phyloP scores from a whole-genome alignment of 2,329 filamentous ascomycete genomes.

The Cladophialophora chaetospira region DNA sequence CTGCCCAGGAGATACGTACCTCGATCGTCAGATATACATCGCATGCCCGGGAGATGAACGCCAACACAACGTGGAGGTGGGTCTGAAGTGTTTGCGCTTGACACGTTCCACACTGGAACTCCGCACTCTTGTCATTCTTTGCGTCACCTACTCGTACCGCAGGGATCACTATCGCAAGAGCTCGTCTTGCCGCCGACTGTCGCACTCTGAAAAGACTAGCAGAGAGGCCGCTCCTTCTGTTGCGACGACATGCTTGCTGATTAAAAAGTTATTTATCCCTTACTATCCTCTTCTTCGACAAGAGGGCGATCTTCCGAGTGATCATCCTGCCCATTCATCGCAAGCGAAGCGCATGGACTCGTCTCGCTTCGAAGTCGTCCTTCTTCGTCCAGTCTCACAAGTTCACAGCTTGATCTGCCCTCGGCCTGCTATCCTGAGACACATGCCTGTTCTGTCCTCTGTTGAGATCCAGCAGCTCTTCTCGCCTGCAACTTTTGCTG shows the following conservation, averaged over 20 bases:
- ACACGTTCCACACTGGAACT: too few relatives aligned
- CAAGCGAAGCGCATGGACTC: neutral
- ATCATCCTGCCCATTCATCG: neutral
- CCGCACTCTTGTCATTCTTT: neutral
- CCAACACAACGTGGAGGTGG: constrained; percentile 8
- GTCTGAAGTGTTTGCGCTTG: neutral
- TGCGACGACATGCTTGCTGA: neutral
- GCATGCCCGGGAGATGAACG: neutral
- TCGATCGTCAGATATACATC: neutral
- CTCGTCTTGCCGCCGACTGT: neutral
- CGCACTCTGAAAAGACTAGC: neutral
- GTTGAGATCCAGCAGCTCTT: too few relatives aligned
- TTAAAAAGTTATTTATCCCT: neutral
- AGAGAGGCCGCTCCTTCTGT: neutral
- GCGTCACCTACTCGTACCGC: neutral
- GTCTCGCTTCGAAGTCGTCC: neutral
- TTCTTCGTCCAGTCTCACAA: neutral
- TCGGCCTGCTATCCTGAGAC: too few relatives aligned
- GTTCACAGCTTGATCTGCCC: neutral
- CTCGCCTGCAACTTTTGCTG: too few relatives aligned
- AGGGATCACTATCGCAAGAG: neutral
- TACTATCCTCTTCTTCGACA: neutral
- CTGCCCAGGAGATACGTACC: neutral
- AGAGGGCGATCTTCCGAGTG: neutral
- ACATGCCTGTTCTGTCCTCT: too few relatives aligned